These are phyloP conservation scores for Zymoseptoria pseudotritici DNA, from an alignment of 2,329 filamentous ascomycete species.

Conservation along the genomic window DNA sequence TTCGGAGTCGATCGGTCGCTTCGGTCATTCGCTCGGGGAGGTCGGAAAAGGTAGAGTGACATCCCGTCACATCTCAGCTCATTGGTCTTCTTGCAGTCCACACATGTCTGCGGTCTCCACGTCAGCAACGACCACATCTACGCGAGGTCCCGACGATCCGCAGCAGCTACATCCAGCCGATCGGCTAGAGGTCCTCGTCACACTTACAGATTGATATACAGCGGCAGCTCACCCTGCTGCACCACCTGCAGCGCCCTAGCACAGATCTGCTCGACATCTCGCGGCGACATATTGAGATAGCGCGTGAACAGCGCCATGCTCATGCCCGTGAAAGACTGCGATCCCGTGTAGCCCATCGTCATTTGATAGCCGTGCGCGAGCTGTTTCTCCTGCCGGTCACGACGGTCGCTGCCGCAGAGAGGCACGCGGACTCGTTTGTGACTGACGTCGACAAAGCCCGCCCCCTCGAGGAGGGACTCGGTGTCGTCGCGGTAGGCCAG, in stretches of 20 bases:
- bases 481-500: slow-evolving; percentile 59
- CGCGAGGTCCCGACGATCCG: not conserved
- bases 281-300: slow-evolving; percentile 51
- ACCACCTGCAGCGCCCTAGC: slow-evolving; percentile 45
- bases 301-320: slow-evolving; percentile 48
- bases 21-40: not conserved
- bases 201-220: slow-evolving; percentile 70
- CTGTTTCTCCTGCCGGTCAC: slow-evolving; percentile 55
- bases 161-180: not conserved
- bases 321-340: slow-evolving; percentile 22
- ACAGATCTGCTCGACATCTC: slow-evolving; percentile 56
- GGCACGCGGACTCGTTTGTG: slow-evolving; percentile 62
- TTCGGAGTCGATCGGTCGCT: not conserved
- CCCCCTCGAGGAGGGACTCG: slow-evolving; percentile 53
- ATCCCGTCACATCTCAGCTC: slow-evolving; percentile 7
- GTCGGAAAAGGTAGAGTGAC: not conserved
- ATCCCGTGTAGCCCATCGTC: slow-evolving; percentile 45
- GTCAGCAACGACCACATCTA: slow-evolving; percentile 8
- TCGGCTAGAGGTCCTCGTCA: not conserved
- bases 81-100: slow-evolving; percentile 41
- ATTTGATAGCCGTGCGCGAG: slow-evolving; percentile 80
- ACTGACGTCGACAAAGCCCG: slow-evolving; percentile 70
- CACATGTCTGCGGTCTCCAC: slow-evolving; percentile 33
- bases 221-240: slow-evolving; percentile 8
- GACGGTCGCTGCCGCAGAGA: slow-evolving; percentile 54